Percentiles rank a stretch among this genome's conserved stretches.
Conservation (phyloP, 495 filamentous ascomycete genomes). For the Penicillium coprophilum region DNA sequence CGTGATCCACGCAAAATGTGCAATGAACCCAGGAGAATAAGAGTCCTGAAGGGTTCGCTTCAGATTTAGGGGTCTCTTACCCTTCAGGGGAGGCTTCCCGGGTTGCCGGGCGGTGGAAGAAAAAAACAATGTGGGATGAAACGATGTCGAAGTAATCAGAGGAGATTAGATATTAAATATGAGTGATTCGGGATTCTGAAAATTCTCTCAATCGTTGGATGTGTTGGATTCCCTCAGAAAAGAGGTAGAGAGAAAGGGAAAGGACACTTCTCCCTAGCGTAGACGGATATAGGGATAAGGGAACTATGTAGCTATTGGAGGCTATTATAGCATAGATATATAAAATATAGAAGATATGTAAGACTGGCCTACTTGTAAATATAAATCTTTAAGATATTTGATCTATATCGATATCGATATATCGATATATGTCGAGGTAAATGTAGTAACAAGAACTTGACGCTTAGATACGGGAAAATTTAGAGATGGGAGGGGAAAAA, state of each 20-base stretch:
- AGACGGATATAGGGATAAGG: constrained; percentile 1
- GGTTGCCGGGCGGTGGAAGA: not conserved
- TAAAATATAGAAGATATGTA: too few species aligned
- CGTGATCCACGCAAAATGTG: not conserved
- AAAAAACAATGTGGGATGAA: constrained; percentile 13
- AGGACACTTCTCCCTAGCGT: constrained; percentile 9
- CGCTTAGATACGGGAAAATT: not conserved
- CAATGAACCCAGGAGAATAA: too few species aligned
- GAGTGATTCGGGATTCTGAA: not conserved
- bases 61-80: not conserved
- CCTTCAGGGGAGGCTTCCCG: not conserved
- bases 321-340: too few species aligned
- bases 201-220: not conserved
- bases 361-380: too few species aligned
- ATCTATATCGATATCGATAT: too few species aligned
- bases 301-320: too few species aligned
- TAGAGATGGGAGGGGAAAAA: not conserved
- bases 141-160: not conserved
- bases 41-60: not conserved
- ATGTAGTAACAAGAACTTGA: too few species aligned
- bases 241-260: not conserved
- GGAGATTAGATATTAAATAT: not conserved
- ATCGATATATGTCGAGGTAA: too few species aligned
- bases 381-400: too few species aligned
- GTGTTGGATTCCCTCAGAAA: not conserved